These are phyloP conservation scores for Oenanthe sinensis DNA, from an alignment of 129 eudicot species.

Conservation along the genomic window DNA sequence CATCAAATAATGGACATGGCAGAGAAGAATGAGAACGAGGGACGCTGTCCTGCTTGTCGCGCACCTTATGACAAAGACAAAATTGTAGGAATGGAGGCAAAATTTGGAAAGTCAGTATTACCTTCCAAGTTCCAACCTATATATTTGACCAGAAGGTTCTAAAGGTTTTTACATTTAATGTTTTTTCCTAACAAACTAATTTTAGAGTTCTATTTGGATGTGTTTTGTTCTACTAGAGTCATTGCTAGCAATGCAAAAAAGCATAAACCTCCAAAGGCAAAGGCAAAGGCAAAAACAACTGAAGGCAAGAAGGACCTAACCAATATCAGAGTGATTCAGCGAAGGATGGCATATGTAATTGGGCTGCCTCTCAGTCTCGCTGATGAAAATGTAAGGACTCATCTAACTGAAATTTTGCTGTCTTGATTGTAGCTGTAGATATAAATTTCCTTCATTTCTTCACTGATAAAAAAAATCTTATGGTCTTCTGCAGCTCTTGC, in stretches of 20 bases:
- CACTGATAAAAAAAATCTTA: conserved; percentile 1
- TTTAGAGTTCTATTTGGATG: conserved; percentile 1
- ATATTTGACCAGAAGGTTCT: background rate
- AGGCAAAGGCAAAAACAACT: conserved; percentile 58
- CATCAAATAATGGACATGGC: conserved; percentile 97
- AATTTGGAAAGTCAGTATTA: conserved; percentile 50
- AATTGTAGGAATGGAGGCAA: conserved; percentile 63
- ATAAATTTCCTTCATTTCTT: background rate
- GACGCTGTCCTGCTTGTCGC: conserved; percentile 92
- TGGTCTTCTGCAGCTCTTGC: conserved; percentile 46
- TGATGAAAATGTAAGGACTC: conserved; percentile 64
- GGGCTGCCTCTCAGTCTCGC: conserved; percentile 81
- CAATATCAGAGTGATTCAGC: conserved; percentile 78
- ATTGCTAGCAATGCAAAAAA: conserved; percentile 43
- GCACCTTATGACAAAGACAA: conserved; percentile 71
- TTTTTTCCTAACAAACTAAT: background rate
- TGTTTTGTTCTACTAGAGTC: conserved; percentile 31
- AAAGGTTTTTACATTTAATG: background rate
- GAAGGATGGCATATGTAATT: conserved; percentile 80
- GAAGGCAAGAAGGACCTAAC: conserved; percentile 78
- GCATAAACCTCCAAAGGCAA: conserved; percentile 55
- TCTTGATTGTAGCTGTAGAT: conserved; percentile 4
- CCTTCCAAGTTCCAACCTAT: conserved; percentile 10
- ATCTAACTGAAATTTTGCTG: background rate
- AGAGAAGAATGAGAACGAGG: conserved; percentile 75